phyloP scores from a whole-genome alignment of 2,329 filamentous ascomycete species.

The Byssothecium circinans region DNA sequence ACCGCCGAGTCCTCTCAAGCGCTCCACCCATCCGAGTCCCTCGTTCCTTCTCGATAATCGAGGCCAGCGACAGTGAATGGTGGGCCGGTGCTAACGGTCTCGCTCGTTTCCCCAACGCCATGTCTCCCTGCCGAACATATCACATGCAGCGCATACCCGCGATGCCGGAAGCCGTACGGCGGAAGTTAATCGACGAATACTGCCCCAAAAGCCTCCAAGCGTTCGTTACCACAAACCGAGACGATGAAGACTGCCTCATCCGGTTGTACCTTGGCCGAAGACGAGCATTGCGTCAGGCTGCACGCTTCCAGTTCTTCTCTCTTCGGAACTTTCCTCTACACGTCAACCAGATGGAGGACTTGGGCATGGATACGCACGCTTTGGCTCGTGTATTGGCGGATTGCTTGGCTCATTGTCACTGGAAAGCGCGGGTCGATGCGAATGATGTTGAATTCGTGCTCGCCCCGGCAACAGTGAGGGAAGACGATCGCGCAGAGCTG shows the following conservation, averaged over 20 bases:
- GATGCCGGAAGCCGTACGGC: conserved; percentile 16
- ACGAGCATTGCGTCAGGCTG: background rate
- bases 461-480: conserved; percentile 19
- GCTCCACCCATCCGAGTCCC: background rate
- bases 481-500: background rate
- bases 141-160: conserved; percentile 11
- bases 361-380: conserved; percentile 38
- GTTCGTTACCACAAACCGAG: conserved; percentile 15
- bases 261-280: conserved; percentile 51
- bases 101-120: conserved; percentile 25
- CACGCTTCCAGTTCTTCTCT: conserved; percentile 38
- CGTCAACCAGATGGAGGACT: conserved; percentile 53
- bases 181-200: conserved; percentile 37
- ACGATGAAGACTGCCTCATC: conserved; percentile 50
- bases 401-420: conserved; percentile 55
- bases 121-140: conserved; percentile 1
- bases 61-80: conserved; percentile 3
- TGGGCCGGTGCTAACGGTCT: too few species aligned
- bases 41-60: background rate
- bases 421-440: conserved; percentile 52
- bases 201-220: conserved; percentile 28
- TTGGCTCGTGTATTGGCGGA: conserved; percentile 54
- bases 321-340: conserved; percentile 56
- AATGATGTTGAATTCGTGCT: conserved; percentile 61
- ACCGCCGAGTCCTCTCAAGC: conserved; percentile 1